Percentiles rank a stretch among this genome's conserved stretches.
These are phyloP conservation scores for Fusarium metavorans DNA, from an alignment of 2,329 filamentous ascomycete species.

Conservation along the genomic window DNA sequence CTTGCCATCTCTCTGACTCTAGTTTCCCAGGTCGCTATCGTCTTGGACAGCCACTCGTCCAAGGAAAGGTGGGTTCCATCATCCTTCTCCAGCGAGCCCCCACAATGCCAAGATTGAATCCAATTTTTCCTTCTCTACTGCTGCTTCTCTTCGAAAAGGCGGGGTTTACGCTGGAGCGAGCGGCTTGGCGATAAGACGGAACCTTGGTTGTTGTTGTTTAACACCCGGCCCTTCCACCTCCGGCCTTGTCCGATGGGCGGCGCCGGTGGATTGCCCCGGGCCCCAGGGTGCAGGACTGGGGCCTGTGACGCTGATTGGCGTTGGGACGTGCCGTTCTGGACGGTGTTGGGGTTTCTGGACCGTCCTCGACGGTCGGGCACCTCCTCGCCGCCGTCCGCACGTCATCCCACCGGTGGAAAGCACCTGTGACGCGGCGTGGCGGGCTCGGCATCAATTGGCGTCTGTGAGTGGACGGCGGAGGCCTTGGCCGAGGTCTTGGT, in stretches of 20 bases:
- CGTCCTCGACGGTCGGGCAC: slow-evolving; percentile 24
- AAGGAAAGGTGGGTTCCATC: slow-evolving; percentile 18
- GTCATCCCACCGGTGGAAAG: slow-evolving; percentile 37
- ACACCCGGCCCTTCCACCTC: slow-evolving; percentile 26
- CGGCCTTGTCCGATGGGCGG: slow-evolving; percentile 25
- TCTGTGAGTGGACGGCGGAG: slow-evolving; percentile 27
- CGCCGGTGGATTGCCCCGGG: slow-evolving; percentile 26
- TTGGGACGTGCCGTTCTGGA: slow-evolving; percentile 24
- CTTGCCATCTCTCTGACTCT: slow-evolving; percentile 16
- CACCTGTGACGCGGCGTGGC: slow-evolving; percentile 44
- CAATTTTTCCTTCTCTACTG: slow-evolving; percentile 43
- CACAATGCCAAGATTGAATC: slow-evolving; percentile 40
- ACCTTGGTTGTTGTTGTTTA: slow-evolving; percentile 40
- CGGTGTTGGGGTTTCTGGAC: slow-evolving; percentile 21
- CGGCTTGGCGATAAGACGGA: slow-evolving; percentile 40
- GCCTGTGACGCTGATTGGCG: slow-evolving; percentile 23
- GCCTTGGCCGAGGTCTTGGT: slow-evolving; percentile 36
- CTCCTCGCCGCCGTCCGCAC: slow-evolving; percentile 26
- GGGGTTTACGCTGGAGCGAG: slow-evolving; percentile 39
- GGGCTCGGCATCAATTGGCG: slow-evolving; percentile 39
- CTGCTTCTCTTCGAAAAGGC: slow-evolving; percentile 37
- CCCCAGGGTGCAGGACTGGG: neutral
- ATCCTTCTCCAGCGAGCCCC: slow-evolving; percentile 28
- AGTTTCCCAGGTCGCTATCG: slow-evolving; percentile 29
- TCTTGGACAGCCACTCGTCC: slow-evolving; percentile 12